Evolutionary conservation across 2,329 filamentous ascomycete genomes (phyloP), one percentile per base, ranked within the genome.

Genomic region (Acephala macrosclerotiorum): DNA sequence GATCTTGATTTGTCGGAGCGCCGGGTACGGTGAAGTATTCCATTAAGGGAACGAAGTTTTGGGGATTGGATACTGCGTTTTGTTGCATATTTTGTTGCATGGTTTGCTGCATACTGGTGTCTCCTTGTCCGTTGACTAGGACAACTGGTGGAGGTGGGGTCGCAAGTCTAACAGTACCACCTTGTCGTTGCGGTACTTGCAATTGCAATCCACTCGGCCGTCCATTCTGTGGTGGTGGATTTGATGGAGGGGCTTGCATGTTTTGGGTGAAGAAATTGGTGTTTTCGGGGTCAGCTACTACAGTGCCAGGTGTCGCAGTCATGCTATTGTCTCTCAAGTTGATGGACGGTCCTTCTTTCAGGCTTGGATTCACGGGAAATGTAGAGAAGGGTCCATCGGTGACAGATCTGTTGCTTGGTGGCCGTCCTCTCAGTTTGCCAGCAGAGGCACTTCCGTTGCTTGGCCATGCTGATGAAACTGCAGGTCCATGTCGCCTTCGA

Each of bases 381-480:
- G 91, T 90, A 4, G 88, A 89, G 70, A 89, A 92, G 0, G 90
- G 88, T 0, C 88, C 88, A 68, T 92, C 88, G 16, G 87, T 83
- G 0, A 84, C 83, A n/a, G 83, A 85, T 29, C 88, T 85, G 72
- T 90, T 92, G 63, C 89, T 91, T 0, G 93, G 92, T 49, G 94
- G 94, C 66, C 94, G 84, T 7, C 94, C 94, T 70, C 94, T 84
- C 16, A 91, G 84, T 76, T 94, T 96, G 1, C 90, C 89, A 4
- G 84, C 87, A 1, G 86, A 80, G 14, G 88, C 83, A 45, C 84
- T 82, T 18, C 86, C 86, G 65, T 85, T 87, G 68, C 88, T 88
- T 63, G 91, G 88, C 94, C 94, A 97, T 0, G 94, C 94, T 11
- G 94, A 97, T 0, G 94, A 97, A 0, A 97, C 93, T 7, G 92